These are phyloP conservation scores for Evansstolkia leycettana DNA, from an alignment of 495 filamentous ascomycete genomes.

Conservation along the genomic window DNA sequence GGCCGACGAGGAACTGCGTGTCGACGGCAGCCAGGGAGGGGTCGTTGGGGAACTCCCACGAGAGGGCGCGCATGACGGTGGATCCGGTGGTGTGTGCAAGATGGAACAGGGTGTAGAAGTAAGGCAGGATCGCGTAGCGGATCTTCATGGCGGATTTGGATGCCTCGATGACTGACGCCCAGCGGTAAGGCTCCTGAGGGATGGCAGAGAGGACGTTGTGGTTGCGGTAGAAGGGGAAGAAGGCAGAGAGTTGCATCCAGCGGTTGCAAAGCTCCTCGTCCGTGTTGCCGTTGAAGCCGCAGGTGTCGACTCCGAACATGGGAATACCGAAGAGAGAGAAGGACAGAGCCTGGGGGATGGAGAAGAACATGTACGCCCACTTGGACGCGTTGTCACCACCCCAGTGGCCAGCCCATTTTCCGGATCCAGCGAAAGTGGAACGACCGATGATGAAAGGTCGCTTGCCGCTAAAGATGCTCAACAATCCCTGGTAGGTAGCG, in stretches of 20 bases:
- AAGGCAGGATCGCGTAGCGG: constrained; percentile 62
- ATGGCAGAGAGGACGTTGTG: constrained; percentile 56
- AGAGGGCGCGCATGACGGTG: constrained; percentile 70
- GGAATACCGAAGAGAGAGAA: constrained; percentile 77
- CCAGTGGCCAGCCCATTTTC: constrained; percentile 81
- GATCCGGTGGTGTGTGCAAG: constrained; percentile 53
- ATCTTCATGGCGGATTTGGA: constrained; percentile 58
- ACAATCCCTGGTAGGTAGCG: constrained; percentile 66
- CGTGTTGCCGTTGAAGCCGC: constrained; percentile 63
- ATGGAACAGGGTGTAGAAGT: constrained; percentile 73
- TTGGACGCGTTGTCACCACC: constrained; percentile 67
- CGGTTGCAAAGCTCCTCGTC: constrained; percentile 68
- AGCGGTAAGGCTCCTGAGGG: constrained; percentile 66
- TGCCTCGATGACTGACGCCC: constrained; percentile 57
- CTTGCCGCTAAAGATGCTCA: constrained; percentile 47
- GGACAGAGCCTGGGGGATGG: constrained; percentile 68
- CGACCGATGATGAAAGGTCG: constrained; percentile 81
- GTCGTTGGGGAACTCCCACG: constrained; percentile 78
- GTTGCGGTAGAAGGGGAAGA: constrained; percentile 85
- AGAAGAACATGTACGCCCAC: constrained; percentile 62
- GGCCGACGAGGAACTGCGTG: constrained; percentile 68
- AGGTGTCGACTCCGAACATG: constrained; percentile 79
- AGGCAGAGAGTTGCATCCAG: constrained; percentile 79
- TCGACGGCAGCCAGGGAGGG: constrained; percentile 54
- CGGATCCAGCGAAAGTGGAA: constrained; percentile 68